Conservation (phyloP, 352 stramenopile species). For the Paralagenidium karlingii region DNA sequence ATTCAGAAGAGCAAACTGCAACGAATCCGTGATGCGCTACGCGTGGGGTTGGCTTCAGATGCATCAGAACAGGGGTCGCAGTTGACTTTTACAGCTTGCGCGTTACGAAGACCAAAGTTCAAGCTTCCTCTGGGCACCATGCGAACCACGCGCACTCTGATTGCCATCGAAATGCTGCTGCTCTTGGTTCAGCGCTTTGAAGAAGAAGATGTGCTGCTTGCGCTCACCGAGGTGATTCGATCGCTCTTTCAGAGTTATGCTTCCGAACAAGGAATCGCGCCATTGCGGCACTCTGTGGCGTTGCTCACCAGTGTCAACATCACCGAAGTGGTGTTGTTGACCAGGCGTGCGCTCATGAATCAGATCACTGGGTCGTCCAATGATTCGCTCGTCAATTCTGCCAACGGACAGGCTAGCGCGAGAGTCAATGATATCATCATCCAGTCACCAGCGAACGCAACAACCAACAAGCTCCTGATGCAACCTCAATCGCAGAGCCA, state of each 20-base stretch:
- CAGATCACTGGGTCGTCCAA: too few species aligned
- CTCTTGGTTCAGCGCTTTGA: constrained; percentile 18
- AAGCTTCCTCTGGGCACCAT: constrained; percentile 4
- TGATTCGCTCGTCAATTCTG: too few species aligned
- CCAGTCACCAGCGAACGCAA: not conserved
- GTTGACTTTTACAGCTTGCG: not conserved
- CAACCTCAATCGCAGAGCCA: not conserved
- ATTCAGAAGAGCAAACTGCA: constrained; percentile 14
- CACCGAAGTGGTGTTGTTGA: constrained; percentile 14
- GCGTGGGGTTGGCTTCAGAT: not conserved
- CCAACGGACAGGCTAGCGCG: not conserved
- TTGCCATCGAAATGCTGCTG: constrained; percentile 27
- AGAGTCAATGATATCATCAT: not conserved
- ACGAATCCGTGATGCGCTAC: constrained; percentile 16
- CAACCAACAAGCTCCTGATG: not conserved
- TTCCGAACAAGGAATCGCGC: constrained; percentile 2
- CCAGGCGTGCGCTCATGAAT: constrained; percentile 10
- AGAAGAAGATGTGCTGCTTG: constrained; percentile 9
- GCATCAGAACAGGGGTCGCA: not conserved
- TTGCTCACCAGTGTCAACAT: constrained; percentile 30
- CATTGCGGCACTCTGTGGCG: constrained; percentile 3
- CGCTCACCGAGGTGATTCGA: constrained; percentile 11
- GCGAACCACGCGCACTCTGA: constrained; percentile 14
- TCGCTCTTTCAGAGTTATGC: constrained; percentile 11
- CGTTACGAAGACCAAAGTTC: not conserved